Base-by-base conservation (phyloP, 2,329 filamentous ascomycete genomes). In the Cordyceps tenuipes region DNA sequence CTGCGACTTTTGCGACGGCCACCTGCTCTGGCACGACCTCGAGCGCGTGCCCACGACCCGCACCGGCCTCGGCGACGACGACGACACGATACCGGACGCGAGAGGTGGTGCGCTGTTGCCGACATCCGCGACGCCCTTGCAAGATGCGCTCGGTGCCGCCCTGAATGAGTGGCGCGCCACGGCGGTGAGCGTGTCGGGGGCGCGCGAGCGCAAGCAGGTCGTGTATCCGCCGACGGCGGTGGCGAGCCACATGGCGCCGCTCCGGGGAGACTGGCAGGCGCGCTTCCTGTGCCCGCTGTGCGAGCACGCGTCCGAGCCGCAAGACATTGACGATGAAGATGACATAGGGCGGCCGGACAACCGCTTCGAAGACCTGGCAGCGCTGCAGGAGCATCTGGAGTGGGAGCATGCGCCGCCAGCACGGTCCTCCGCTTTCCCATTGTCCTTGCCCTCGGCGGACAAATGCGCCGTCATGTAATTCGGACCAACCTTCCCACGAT, bases 1-100 rank as follows among this genome's bases (percentile, higher is more conserved):
- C 8, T 85, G 82, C 71, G 81, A 85, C 70, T 85, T 79, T 66
- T 85, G 82, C 71, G 82, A 84, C 66, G 82, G 82, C 2, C 81
- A 82, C 66, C 71, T 85, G 26, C 71, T 85, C 23, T 85, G 82
- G 82, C 76, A 81, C 61, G 80, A 85, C 66, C 65, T 85, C 36
- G 74, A 77, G 63, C 72, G 71, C 53, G 79, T 84, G 71, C 82
- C 82, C 6, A 77, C 77, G 1, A 69, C 73, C 59, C 71, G 80
- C 41, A 67, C 71, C 9, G 68, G 69, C 29, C 70, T 69, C 57
- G 68, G 21, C 46, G n/a, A 34, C 43, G 17, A 12, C 46, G n/a
- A 34, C 43, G 17, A 12, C 26, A 26, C 41, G 12, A 5, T 19
- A 1, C 26, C 48, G 46, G 39, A 43, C 23, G 23, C 71, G 12